Base-by-base conservation (phyloP, 2,329 filamentous ascomycete species). In the Tolypocladium nubicola region DNA sequence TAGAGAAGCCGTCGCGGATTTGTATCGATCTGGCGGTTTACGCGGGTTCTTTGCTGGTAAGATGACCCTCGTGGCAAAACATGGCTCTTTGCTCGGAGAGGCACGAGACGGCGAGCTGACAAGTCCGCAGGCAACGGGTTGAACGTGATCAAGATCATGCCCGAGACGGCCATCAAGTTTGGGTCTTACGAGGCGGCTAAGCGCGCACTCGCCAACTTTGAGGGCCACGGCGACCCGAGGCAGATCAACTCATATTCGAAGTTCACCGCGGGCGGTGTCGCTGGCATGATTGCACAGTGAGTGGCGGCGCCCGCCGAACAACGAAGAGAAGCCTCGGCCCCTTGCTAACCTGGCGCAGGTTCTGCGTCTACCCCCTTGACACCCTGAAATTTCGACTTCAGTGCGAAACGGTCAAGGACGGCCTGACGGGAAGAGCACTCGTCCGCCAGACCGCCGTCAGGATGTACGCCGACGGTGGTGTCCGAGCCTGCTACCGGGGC, bases 131-230 rank as follows among this genome's bases (percentile, higher is more conserved):
- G 94, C 41, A 99, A 99, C 67, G 94, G 94, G 4, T 78, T 99
- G 64, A 99, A 99, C 65, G 91, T 99, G 3, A 73, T 97, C 67
- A 99, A 99, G 73, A 94, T 99, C 60, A 96, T 97, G 90, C 94
- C 94, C 0, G 94, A 99, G 75, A 97, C 93, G 35, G 93, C 94
- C 33, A 96, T 99, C 69, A 96, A 97, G 73, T 99, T 99, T 70
- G 94, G 94, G 59, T 93, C 92, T 23, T 99, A 97, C 68, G 94
- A 99, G 82, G 91, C 90, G 55, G 88, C 91, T 10, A 99, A 97
- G 77, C 86, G 90, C 61, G 84, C 87, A 4, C 84, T 97, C 60
- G 90, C 93, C 53, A 85, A 83, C 59, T 73, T 97, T 54, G 94
- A 97, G 78, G 94, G 94, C 8, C 91, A 96, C 66, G 81, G 86